Evolutionary conservation across 176 grass and related monocot genomes (phyloP), one percentile per base, ranked within the genome.

Genomic region (Oropetium thomaeum): DNA sequence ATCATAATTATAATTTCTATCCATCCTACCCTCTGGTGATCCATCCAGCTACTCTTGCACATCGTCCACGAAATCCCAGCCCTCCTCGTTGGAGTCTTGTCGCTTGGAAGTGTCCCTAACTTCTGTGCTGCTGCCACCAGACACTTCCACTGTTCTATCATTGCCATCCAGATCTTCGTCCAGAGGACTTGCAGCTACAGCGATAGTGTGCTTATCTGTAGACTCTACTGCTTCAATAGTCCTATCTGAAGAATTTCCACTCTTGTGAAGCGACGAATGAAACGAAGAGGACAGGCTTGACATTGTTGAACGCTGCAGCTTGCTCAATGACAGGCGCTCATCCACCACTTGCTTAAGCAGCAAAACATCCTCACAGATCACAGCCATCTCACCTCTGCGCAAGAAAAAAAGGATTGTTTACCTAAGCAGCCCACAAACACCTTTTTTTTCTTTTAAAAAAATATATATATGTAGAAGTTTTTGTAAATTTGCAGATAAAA

Each of bases 381-480:
- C 84, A 26, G 87, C 63, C 71, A 93, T 84, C 62, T 89, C 87
- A 57, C 81, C 84, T 84, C 90, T 93, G 81, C 55, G 48, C 20
- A 86, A 65, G 33, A 9, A 69, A 71, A n/a, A 28, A 30, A 82
- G 14, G 44, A 64, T 28, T 7, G 15, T 32, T 41, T 29, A 28
- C 20, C n/a, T n/a, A 67, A 58, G 47, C 51, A 79, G 8, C 13
- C 25, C 29, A 64, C 15, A 72, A 60, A 30, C 30, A 66, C 29
- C 15, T 22, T 9, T n/a, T 10, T 10, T 1, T 25, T 25, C 2
- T n/a, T 25, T 8, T 23, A 11, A 25, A 25, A 23, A 25, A 23
- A 2, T n/a, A n/a, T n/a, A n/a, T n/a, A n/a, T n/a, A n/a, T 54
- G 51, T 12, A 26, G 1, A 23, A 26, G 25, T 11, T 2, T 4